These are phyloP conservation scores for Euphorbia corollata DNA, from an alignment of 441 rosid genomes.

Conservation along the genomic window DNA sequence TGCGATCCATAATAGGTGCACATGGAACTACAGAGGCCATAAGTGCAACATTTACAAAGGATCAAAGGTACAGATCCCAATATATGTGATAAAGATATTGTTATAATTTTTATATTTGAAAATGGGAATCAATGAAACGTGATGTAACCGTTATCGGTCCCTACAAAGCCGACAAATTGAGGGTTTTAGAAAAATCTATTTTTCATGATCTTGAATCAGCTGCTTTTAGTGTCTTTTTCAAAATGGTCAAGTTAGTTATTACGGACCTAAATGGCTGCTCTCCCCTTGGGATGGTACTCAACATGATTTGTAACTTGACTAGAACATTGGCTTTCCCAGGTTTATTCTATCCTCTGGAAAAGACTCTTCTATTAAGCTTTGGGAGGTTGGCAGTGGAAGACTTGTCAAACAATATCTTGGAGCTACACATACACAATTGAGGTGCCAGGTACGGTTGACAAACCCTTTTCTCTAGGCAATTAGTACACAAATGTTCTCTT, in stretches of 20 bases:
- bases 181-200: not conserved
- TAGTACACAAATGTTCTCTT: not conserved
- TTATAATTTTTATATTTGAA: too few relatives aligned
- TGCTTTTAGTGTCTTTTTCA: not conserved
- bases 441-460: slow-evolving; percentile 54
- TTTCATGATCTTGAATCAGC: not conserved
- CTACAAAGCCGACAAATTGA: not conserved
- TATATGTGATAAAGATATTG: too few relatives aligned
- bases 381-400: slow-evolving; percentile 78
- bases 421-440: slow-evolving; percentile 51
- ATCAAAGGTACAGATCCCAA: slow-evolving; percentile 51
- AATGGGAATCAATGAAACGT: too few relatives aligned
- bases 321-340: slow-evolving; percentile 31
- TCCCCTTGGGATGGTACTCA: not conserved
- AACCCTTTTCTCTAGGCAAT: not conserved
- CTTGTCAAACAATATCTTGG: slow-evolving; percentile 72
- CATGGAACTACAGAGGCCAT: slow-evolving; percentile 72
- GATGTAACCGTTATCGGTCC: not conserved
- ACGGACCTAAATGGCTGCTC: not conserved
- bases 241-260: not conserved
- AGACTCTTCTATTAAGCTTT: slow-evolving; percentile 67
- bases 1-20: slow-evolving; percentile 56
- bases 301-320: slow-evolving; percentile 13
- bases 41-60: slow-evolving; percentile 64
- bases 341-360: slow-evolving; percentile 79